Conservation (phyloP, 2,329 filamentous ascomycete genomes). For the Fonsecaea monophora region DNA sequence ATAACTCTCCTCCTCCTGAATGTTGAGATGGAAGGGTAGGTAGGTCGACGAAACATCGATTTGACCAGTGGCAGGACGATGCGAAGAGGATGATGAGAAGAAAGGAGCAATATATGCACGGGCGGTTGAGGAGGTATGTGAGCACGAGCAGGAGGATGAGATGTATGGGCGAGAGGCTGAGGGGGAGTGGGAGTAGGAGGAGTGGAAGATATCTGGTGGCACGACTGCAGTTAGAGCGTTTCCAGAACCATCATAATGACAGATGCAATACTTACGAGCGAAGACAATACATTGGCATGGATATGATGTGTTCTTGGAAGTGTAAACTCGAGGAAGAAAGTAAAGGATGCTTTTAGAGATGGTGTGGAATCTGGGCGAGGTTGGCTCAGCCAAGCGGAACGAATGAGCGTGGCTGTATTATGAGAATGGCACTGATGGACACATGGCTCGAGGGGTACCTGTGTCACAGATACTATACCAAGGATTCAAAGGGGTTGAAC, state of each 20-base stretch:
- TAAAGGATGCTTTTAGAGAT: neutral
- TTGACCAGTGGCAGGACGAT: conserved; percentile 87
- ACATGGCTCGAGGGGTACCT: neutral
- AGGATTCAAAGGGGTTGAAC: neutral
- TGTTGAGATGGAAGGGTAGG: conserved; percentile 38
- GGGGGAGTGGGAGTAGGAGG: conserved; percentile 86
- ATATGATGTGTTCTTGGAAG: neutral
- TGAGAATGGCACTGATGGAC: neutral
- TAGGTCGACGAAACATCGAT: conserved; percentile 92
- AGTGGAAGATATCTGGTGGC: conserved; percentile 76
- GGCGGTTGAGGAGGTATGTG: conserved; percentile 94
- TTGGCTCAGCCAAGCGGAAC: neutral
- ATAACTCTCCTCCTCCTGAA: conserved; percentile 50
- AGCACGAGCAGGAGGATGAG: conserved; percentile 88
- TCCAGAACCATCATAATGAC: neutral
- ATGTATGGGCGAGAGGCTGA: conserved; percentile 73
- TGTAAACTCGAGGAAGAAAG: neutral
- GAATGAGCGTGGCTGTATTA: neutral
- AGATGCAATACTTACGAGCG: conserved; percentile 59
- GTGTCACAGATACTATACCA: neutral
- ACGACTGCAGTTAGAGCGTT: conserved; percentile 3
- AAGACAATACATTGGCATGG: conserved; percentile 67
- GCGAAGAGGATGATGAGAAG: conserved; percentile 94
- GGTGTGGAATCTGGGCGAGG: neutral
- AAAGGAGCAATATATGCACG: conserved; percentile 97